phyloP scores from a whole-genome alignment of 345 rosid species.

The Populus simonii region DNA sequence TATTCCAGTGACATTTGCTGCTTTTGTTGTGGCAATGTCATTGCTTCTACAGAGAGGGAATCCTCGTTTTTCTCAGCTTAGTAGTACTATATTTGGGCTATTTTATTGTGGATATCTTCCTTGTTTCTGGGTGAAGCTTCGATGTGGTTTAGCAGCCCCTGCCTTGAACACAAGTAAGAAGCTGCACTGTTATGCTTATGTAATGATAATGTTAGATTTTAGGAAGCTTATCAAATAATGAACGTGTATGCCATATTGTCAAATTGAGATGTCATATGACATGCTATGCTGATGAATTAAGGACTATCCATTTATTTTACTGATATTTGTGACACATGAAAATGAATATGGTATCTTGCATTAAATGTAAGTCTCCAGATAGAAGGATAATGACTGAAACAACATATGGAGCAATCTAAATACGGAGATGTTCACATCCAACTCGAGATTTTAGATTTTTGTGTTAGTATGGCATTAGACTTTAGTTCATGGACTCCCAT shows the following conservation, averaged over 20 bases:
- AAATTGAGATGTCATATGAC: neutral
- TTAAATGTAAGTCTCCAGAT: neutral
- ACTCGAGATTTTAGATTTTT: neutral
- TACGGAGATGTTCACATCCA: neutral
- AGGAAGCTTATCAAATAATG: neutral
- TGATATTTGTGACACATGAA: neutral
- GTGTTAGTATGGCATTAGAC: neutral
- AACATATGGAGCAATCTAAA: neutral
- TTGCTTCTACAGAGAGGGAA: slow-evolving; percentile 82
- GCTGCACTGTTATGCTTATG: slow-evolving; percentile 10
- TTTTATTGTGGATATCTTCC: slow-evolving; percentile 92
- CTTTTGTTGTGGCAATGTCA: slow-evolving; percentile 73
- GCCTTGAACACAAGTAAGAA: slow-evolving; percentile 75
- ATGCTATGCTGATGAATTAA: neutral
- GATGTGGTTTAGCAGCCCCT: slow-evolving; percentile 79
- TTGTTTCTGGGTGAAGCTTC: slow-evolving; percentile 92
- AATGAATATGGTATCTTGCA: neutral
- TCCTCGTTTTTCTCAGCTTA: slow-evolving; percentile 91
- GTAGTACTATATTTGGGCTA: slow-evolving; percentile 81
- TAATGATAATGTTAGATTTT: neutral
- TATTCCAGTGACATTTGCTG: slow-evolving; percentile 71
- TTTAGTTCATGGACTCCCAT: neutral
- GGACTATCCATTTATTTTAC: neutral
- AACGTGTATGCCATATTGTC: neutral
- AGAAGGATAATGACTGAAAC: neutral